A percentile compares a stretch with the other conserved stretches of the same genome.
Evolutionary conservation across 495 filamentous ascomycete species (phyloP).

Genomic region (Endocarpon pusillum): DNA sequence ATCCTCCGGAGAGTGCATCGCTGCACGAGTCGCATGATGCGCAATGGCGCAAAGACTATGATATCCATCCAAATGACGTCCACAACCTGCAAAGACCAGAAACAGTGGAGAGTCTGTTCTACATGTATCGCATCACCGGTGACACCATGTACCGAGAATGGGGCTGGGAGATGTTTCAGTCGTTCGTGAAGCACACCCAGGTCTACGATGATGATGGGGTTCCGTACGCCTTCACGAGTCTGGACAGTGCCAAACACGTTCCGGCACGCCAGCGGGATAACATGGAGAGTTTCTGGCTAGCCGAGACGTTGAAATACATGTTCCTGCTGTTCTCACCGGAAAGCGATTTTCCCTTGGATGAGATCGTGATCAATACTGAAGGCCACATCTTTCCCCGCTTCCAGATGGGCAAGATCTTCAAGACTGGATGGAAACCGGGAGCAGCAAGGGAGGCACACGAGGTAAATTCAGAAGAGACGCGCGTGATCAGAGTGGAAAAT

Average conservation of each 20-base stretch:
- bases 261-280: constrained; percentile 54
- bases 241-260: constrained; percentile 54
- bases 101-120: constrained; percentile 85
- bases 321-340: constrained; percentile 83
- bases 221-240: constrained; percentile 52
- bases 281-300: constrained; percentile 95
- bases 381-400: constrained; percentile 85
- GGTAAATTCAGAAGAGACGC: constrained; percentile 7
- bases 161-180: constrained; percentile 98
- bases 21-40: constrained; percentile 33
- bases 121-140: constrained; percentile 97
- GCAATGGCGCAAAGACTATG: constrained; percentile 40
- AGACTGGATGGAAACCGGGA: constrained; percentile 68
- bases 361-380: constrained; percentile 89
- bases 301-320: constrained; percentile 95
- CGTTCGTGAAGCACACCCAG: constrained; percentile 67
- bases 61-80: constrained; percentile 54
- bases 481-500: constrained; percentile 14
- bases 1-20: constrained; percentile 18
- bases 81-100: constrained; percentile 97
- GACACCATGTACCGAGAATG: constrained; percentile 82
- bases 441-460: constrained; percentile 1
- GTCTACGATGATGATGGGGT: constrained; percentile 45
- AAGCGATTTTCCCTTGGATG: constrained; percentile 66
- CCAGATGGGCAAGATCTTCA: constrained; percentile 55